Conservation (phyloP, 129 eudicot species). For the Logfia minima region DNA sequence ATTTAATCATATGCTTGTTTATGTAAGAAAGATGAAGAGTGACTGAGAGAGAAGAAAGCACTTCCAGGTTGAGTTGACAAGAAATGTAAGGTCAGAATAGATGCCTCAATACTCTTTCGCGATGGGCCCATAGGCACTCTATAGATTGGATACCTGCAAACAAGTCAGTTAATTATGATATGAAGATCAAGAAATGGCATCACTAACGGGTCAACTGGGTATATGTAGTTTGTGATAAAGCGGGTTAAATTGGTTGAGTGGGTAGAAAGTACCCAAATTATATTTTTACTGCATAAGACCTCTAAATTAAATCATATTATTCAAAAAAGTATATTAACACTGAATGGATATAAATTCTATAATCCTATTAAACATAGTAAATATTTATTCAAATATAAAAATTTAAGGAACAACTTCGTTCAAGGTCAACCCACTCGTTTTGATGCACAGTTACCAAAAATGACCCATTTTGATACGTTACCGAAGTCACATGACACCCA, state of each 20-base stretch:
- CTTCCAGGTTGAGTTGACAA: constrained; percentile 56
- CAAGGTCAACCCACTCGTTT: not conserved
- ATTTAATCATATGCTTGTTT: not conserved
- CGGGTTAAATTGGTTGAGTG: not conserved
- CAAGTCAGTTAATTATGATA: constrained; percentile 2
- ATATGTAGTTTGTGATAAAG: not conserved
- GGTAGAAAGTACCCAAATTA: not conserved
- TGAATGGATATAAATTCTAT: not conserved
- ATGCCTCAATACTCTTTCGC: constrained; percentile 53
- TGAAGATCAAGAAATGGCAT: not conserved
- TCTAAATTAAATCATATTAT: not conserved
- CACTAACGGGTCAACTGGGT: not conserved
- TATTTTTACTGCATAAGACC: not conserved
- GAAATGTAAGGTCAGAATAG: constrained; percentile 60
- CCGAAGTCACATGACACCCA: not conserved
- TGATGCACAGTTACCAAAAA: not conserved
- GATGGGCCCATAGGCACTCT: constrained; percentile 63
- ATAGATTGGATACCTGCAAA: constrained; percentile 56
- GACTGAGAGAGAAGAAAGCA: constrained; percentile 18
- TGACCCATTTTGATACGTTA: not conserved
- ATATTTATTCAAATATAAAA: not conserved
- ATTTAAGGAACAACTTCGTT: not conserved
- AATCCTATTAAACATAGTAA: not conserved
- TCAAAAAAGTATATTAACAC: not conserved
- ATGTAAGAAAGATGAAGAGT: constrained; percentile 14